Percentiles rank a stretch among this genome's conserved stretches.
These are phyloP conservation scores for Tuber microsphaerosporum DNA, from an alignment of 495 filamentous ascomycete species.

Conservation along the genomic window DNA sequence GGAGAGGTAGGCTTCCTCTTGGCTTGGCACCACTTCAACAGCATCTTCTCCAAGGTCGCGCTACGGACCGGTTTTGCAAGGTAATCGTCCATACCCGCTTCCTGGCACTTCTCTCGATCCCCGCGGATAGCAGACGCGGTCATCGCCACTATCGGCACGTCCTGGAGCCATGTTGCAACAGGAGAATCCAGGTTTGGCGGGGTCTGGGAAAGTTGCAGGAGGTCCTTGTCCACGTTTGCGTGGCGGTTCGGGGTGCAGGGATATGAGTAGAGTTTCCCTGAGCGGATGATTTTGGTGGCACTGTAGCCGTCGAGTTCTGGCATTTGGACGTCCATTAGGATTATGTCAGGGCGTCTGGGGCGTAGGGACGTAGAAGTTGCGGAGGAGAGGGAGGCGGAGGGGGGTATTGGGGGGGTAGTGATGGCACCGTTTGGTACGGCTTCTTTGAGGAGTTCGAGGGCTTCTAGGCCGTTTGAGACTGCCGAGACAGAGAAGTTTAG, in stretches of 20 bases:
- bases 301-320: slow-evolving; percentile 72
- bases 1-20: slow-evolving; percentile 6
- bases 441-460: slow-evolving; percentile 58
- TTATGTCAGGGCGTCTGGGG: slow-evolving; percentile 53
- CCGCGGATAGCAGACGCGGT: slow-evolving; percentile 77
- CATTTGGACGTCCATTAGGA: slow-evolving; percentile 86
- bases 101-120: slow-evolving; percentile 67
- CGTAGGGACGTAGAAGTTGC: slow-evolving; percentile 39
- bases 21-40: slow-evolving; percentile 52
- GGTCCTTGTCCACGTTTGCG: slow-evolving; percentile 21
- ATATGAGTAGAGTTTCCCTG: slow-evolving; percentile 35
- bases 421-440: slow-evolving; percentile 18
- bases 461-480: slow-evolving; percentile 63
- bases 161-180: slow-evolving; percentile 20
- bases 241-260: slow-evolving; percentile 11
- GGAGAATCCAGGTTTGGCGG: slow-evolving; percentile 13
- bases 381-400: no score
- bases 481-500: slow-evolving; percentile 54
- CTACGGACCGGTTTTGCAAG: slow-evolving; percentile 68
- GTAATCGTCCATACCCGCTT: slow-evolving; percentile 80
- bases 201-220: background rate
- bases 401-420: background rate
- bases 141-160: slow-evolving; percentile 68
- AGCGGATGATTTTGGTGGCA: slow-evolving; percentile 63
- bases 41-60: slow-evolving; percentile 62